A percentile compares a stretch with the other conserved stretches of the same genome.
Evolutionary conservation across 495 filamentous ascomycete species (phyloP).

Genomic region (Parachaetomium inaequale): DNA sequence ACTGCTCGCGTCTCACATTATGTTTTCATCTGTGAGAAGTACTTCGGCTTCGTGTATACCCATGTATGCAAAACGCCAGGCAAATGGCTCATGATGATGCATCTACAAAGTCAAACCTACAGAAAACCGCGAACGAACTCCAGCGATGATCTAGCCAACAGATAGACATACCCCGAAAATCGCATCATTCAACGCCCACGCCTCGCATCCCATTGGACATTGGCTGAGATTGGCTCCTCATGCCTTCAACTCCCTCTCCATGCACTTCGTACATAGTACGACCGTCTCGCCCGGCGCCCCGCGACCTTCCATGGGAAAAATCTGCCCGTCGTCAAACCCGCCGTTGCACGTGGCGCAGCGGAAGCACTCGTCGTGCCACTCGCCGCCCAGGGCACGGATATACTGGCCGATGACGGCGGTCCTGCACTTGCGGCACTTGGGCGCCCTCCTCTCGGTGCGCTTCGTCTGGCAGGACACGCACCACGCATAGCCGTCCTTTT

Average conservation of each 20-base stretch:
- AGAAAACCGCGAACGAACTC: neutral
- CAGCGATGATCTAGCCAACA: neutral
- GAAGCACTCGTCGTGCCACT: constrained; percentile 95
- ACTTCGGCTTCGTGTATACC: too few relatives aligned
- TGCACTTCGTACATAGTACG: constrained; percentile 50
- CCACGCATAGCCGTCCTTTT: constrained; percentile 99
- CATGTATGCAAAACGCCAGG: neutral
- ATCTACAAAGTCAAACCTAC: neutral
- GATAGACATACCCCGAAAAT: neutral
- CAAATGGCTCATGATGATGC: neutral
- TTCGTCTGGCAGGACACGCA: constrained; percentile 91
- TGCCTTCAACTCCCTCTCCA: constrained; percentile 50
- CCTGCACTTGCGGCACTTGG: constrained; percentile 82
- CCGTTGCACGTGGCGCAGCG: constrained; percentile 58
- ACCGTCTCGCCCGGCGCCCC: constrained; percentile 40
- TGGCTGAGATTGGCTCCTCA: neutral
- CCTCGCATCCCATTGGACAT: neutral
- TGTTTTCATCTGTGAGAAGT: too few relatives aligned
- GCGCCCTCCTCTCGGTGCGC: constrained; percentile 64
- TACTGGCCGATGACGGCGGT: constrained; percentile 83
- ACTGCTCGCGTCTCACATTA: too few relatives aligned
- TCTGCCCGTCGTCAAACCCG: constrained; percentile 54
- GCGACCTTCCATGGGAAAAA: constrained; percentile 47
- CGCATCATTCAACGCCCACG: constrained; percentile 3
- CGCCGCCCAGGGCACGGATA: constrained; percentile 77